Evolutionary conservation across 805 yeast species (phyloP), one percentile per base, ranked within the genome.

Genomic region (Pichia insulana): DNA sequence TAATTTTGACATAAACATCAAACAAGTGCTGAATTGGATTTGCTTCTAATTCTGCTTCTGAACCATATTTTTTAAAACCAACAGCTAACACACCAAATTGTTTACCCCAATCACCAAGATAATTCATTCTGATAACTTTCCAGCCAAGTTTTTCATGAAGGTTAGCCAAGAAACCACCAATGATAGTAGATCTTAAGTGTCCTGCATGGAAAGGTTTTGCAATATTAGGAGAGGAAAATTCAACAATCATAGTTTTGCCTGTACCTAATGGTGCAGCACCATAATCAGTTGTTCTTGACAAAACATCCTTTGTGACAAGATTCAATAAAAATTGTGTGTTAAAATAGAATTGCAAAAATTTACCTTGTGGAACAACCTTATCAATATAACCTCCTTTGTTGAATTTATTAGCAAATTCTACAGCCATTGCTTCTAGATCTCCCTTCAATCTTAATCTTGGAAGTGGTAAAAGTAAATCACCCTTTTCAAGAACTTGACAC

Each of bases 131-230:
- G 52, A 74, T 67, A 36, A 92, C 98, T n/a, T 86, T 76, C 85
- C 90, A 92, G 37, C 97, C 98, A 44, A 81, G 70, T 52, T 77
- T 80, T 66, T 88, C 96, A 61, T 92, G 85, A 61, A 92, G 71
- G 65, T 89, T 90, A 33, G 96, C 68, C 38, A 92, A 63, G 69
- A 88, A 92, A 13, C 97, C 97, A 54, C 99, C 99, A 61, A 92
- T 92, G 58, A 92, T 92, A 36, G 99, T 92, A 27, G 95, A 84
- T 67, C 99, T 82, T 64, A 92, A 76, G 64, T 92, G 99, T 46
- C 99, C 99, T 42, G 99, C 99, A 61, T 92, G 99, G 83, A 92
- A 92, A 11, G 99, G 99, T 68, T 92, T 92, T 51, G 99, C 99
- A 58, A 92, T 90, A 65, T 92, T 92, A 50, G 99, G 99, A 30